phyloP scores from a whole-genome alignment of 305 asterid genomes.

The Striga hermonthica region DNA sequence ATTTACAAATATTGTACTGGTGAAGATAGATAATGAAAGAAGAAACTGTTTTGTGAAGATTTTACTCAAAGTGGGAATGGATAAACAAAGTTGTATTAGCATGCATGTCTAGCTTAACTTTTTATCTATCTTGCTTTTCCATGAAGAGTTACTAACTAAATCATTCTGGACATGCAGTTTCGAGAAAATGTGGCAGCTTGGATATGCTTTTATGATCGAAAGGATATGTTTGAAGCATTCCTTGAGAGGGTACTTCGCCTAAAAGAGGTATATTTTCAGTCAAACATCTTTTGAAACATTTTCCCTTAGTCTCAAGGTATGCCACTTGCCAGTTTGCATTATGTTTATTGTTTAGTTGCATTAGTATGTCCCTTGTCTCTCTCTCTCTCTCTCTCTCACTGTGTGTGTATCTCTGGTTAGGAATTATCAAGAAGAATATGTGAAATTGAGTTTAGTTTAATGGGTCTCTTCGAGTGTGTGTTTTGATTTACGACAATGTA shows the following conservation, averaged over 20 bases:
- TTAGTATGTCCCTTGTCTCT: neutral
- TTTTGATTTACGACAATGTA: conserved; percentile 4
- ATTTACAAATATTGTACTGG: no score
- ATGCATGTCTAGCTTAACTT: conserved; percentile 14
- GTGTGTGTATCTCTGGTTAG: neutral
- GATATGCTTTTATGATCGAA: conserved; percentile 77
- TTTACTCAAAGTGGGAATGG: conserved; percentile 3
- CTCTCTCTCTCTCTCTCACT: neutral
- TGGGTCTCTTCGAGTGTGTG: neutral
- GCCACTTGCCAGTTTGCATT: conserved; percentile 12
- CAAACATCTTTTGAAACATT: conserved; percentile 2
- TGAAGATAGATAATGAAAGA: no score
- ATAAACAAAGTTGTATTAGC: conserved; percentile 16
- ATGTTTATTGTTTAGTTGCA: conserved; percentile 13
- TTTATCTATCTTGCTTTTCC: conserved; percentile 10
- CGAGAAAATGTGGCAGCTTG: conserved; percentile 91
- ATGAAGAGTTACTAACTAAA: conserved; percentile 4
- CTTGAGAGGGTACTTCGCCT: conserved; percentile 84
- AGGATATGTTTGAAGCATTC: conserved; percentile 79
- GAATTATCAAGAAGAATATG: conserved; percentile 2
- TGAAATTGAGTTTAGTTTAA: conserved; percentile 12
- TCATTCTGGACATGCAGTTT: conserved; percentile 14
- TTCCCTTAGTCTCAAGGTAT: conserved; percentile 13
- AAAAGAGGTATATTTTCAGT: conserved; percentile 63
- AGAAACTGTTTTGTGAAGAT: conserved; percentile 14